phyloP scores from a whole-genome alignment of 768 basidiomycete genomes.

The Hemileccinum rubropunctum region DNA sequence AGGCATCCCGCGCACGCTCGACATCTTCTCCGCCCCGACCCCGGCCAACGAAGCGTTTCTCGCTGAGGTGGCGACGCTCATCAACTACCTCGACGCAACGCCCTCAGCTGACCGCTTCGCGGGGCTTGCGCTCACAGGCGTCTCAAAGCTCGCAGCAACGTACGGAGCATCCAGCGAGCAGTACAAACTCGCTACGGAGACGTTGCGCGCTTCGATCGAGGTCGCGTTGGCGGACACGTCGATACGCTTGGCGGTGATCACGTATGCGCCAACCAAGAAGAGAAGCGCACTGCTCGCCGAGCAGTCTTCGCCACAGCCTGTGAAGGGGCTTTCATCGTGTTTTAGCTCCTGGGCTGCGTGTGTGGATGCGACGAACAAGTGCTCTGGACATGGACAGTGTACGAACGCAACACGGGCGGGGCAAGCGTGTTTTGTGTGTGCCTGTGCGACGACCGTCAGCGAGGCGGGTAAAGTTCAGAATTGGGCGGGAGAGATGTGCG shows the following conservation, averaged over 20 bases:
- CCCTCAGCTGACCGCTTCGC: constrained; percentile 50
- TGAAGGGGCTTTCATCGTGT: constrained; percentile 62
- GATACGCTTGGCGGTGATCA: constrained; percentile 52
- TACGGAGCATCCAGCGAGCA: constrained; percentile 54
- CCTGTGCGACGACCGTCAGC: constrained; percentile 46
- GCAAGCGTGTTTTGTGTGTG: constrained; percentile 46
- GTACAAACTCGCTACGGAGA: constrained; percentile 45
- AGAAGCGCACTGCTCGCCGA: constrained; percentile 41
- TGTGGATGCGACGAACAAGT: constrained; percentile 57
- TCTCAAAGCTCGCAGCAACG: constrained; percentile 45
- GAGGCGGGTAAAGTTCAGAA: constrained; percentile 52
- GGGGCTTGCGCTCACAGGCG: constrained; percentile 54
- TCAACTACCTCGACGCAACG: constrained; percentile 46
- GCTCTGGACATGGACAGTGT: constrained; percentile 72
- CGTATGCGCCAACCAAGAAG: constrained; percentile 40
- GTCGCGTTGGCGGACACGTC: constrained; percentile 36
- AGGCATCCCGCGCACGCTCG: constrained; percentile 35
- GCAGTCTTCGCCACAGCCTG: constrained; percentile 55
- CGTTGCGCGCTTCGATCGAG: constrained; percentile 49
- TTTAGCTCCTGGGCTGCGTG: constrained; percentile 54
- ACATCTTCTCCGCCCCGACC: constrained; percentile 42
- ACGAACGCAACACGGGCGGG: constrained; percentile 58
- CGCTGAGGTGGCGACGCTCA: constrained; percentile 42
- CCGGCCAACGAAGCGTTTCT: constrained; percentile 38
- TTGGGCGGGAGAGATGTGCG: constrained; percentile 77